Base-by-base conservation (phyloP, 2,329 filamentous ascomycete genomes). In the Aureobasidium sp. region DNA sequence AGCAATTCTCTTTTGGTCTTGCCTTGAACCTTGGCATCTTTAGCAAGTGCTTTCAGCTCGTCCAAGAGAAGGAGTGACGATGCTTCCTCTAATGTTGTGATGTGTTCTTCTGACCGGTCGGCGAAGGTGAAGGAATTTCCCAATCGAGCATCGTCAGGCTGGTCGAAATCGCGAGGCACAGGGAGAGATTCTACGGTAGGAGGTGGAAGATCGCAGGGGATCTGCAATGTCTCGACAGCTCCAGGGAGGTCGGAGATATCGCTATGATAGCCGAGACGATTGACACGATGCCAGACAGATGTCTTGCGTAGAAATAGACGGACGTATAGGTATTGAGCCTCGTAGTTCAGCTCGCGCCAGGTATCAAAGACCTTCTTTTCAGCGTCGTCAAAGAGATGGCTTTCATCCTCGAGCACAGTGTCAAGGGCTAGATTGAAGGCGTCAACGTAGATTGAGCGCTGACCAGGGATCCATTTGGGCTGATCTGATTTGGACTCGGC, bases 371-470 rank as follows among this genome's bases (percentile, higher is more conserved):
- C 81, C 15, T 82, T 79, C 69, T 81, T 83, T 74, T 99, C 94
- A 20, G 85, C 87, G 63, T 86, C 83, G 69, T 94, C 84, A 71
- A 97, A 99, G 0, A 99, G 78, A 74, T 96, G 90, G 0, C 84
- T 82, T 74, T 99, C 94, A 63, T 97, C 90, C 53, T 90, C 86
- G 13, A 97, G 77, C 3, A 99, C 94, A 0, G 90, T 96, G 63
- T 93, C 87, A 53, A 99, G 78, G 2, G 93, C 91, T 15, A 97
- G 79, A 70, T 96, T 96, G 79, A 99, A 99, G 0, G 94, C 94
- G 76, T 99, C 94, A 20, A 97, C 91, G 69, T 99, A 99, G 61
- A 99, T 90, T 1, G 92, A 97, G 70, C 87, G 95, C 72, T 85
- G 87, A 0, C 91, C 90, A 69, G 82, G 85, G 5, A 86, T 75